Evolutionary conservation across 306 rosid species (phyloP), one percentile per base, ranked within the genome.

Genomic region (Casuarina glauca): DNA sequence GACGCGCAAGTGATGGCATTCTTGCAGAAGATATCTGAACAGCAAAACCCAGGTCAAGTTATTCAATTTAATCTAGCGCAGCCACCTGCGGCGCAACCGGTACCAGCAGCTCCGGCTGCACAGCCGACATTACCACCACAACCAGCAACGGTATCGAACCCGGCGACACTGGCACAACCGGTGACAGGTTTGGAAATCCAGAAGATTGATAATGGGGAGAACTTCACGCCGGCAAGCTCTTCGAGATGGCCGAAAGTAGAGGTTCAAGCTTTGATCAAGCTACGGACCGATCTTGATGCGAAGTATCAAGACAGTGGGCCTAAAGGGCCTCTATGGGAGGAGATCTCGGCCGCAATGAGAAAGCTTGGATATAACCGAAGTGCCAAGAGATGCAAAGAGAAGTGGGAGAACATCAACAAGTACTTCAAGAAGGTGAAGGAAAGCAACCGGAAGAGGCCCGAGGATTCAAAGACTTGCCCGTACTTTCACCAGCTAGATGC

Each of bases 361-460:
- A 84, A 83, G 71, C 45, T 84, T 35, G 99, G 99, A 36, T 91
- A 96, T 77, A 93, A 85, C 52, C 55, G 97, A 75, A 92, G 26
- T 45, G 42, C 98, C 0, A 94, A 94, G 72, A 89, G 98, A 73
- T 94, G 98, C 87, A 94, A 94, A 62, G 98, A 94, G 86, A 94
- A 94, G 68, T 94, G 98, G 98, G 98, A 94, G 83, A 94, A 94
- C 81, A 94, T 94, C 71, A 94, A 94, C 92, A 94, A 94, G 85
- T 96, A 96, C 86, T 96, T 88, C 94, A 96, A 96, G 89, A 96
- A 93, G 66, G 97, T 93, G 2, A 96, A 96, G 73, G 97, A 96
- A 54, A 90, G 99, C 82, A 93, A 86, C 88, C 93, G 88, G 89
- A 91, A 77, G 35, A 84, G 98, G 62, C 87, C 97, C 0, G 91